These are phyloP conservation scores for Eruca vesicaria DNA, from an alignment of 441 rosid species.

Conservation along the genomic window DNA sequence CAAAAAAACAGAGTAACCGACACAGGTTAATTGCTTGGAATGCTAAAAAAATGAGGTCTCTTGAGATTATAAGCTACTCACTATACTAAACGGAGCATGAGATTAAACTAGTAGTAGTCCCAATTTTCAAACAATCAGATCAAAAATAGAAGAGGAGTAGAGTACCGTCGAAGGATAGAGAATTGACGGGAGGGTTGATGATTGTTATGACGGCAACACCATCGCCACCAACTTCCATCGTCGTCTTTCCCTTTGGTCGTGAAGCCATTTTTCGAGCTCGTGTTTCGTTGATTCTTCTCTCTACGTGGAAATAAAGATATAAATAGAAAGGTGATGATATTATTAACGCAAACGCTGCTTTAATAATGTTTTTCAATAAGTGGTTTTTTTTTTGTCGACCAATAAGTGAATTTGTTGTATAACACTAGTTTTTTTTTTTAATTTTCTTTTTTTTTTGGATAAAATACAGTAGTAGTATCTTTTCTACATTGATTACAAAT, in stretches of 20 bases:
- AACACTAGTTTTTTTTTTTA: no score
- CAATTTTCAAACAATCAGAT: constrained; percentile 11
- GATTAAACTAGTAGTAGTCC: not conserved
- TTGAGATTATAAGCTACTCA: not conserved
- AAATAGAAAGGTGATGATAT: no score
- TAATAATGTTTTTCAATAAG: not conserved
- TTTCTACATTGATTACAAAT: no score
- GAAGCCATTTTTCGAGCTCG: constrained; percentile 31
- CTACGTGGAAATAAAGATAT: no score
- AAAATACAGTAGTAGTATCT: not conserved
- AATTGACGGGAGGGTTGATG: constrained; percentile 92
- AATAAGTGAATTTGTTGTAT: no score
- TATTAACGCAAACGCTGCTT: not conserved
- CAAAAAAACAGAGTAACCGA: not conserved
- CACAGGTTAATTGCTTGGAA: no score
- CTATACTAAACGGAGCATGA: not conserved
- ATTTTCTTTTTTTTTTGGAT: no score
- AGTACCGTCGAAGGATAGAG: constrained; percentile 85
- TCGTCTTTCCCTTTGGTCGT: constrained; percentile 58
- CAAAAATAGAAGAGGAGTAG: not conserved
- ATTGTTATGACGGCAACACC: constrained; percentile 87
- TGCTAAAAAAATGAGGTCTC: not conserved
- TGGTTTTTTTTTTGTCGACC: no score
- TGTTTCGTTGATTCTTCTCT: not conserved
- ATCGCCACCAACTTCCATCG: constrained; percentile 77